Conservation (phyloP, 225 moss, liverwort and hornwort species). For the Lunularia cruciata region DNA sequence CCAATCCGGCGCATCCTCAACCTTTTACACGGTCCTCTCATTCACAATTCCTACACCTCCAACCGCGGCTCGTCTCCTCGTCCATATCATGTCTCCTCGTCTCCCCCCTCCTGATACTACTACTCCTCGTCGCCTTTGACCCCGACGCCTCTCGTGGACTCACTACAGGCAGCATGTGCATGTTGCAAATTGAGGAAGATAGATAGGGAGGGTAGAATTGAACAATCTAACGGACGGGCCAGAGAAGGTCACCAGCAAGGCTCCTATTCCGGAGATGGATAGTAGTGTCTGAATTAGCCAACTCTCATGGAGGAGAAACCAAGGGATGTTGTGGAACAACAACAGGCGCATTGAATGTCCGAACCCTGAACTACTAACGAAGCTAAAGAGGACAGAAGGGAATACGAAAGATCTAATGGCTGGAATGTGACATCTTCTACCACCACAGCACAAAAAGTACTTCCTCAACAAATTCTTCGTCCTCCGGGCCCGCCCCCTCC, state of each 20-base stretch:
- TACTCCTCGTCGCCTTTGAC: too few relatives aligned
- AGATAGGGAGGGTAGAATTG: not conserved
- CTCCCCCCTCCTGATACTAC: not conserved
- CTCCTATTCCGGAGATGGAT: too few relatives aligned
- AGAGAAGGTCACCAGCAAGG: not conserved
- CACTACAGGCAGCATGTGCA: not conserved
- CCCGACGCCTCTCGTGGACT: not conserved
- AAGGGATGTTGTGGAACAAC: not conserved
- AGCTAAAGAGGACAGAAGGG: not conserved
- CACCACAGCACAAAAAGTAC: slow-evolving; percentile 12
- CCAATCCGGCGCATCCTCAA: too few relatives aligned
- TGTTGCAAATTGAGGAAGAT: not conserved
- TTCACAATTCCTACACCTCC: not conserved
- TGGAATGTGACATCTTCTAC: not conserved
- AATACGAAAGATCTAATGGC: not conserved
- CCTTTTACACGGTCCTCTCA: too few relatives aligned
- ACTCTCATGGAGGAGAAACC: not conserved
- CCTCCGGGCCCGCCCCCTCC: slow-evolving; percentile 7
- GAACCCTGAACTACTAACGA: not conserved
- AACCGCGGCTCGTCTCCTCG: not conserved
- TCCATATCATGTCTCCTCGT: not conserved
- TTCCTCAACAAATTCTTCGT: slow-evolving; percentile 1
- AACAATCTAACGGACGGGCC: not conserved
- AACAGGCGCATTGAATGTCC: not conserved
- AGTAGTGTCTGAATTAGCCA: slow-evolving; percentile 1